Conservation (phyloP, 345 rosid genomes). For the Crucihimalaya himalaica region DNA sequence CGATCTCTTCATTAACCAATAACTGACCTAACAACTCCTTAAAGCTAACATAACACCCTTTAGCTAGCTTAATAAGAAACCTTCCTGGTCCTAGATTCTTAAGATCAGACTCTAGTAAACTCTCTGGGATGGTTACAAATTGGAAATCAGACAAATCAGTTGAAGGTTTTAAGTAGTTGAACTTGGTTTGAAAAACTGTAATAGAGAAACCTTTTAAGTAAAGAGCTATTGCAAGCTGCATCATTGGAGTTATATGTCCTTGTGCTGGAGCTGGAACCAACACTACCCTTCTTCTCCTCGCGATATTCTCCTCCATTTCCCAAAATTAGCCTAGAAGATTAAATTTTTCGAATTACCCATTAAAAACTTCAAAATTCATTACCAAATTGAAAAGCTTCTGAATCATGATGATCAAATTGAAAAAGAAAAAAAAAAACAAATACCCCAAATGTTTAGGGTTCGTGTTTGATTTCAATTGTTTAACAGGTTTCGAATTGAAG, state of each 20-base stretch:
- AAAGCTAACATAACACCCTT: not conserved
- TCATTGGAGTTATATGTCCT: conserved; percentile 67
- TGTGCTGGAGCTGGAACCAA: conserved; percentile 52
- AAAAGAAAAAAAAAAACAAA: not conserved
- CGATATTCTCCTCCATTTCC: not conserved
- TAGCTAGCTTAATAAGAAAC: not conserved
- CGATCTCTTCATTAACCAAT: conserved; percentile 16
- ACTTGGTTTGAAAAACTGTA: conserved; percentile 18
- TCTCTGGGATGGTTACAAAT: not conserved
- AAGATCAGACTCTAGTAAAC: not conserved
- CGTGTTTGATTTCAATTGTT: not conserved
- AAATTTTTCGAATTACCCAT: not conserved
- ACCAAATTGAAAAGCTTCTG: not conserved
- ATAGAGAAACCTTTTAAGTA: conserved; percentile 33
- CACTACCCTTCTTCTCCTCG: not conserved
- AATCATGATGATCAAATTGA: not conserved
- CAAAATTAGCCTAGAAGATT: not conserved
- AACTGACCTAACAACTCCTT: conserved; percentile 1
- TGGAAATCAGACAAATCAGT: not conserved
- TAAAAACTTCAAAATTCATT: too few relatives aligned
- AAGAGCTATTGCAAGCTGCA: conserved; percentile 53
- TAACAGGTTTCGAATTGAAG: not conserved
- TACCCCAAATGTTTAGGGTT: not conserved
- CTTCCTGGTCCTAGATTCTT: not conserved
- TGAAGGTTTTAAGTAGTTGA: conserved; percentile 16